Percentiles rank a stretch among this genome's conserved stretches.
Conservation (phyloP, 2,329 filamentous ascomycete genomes). For the Paramyrothecium roridum region DNA sequence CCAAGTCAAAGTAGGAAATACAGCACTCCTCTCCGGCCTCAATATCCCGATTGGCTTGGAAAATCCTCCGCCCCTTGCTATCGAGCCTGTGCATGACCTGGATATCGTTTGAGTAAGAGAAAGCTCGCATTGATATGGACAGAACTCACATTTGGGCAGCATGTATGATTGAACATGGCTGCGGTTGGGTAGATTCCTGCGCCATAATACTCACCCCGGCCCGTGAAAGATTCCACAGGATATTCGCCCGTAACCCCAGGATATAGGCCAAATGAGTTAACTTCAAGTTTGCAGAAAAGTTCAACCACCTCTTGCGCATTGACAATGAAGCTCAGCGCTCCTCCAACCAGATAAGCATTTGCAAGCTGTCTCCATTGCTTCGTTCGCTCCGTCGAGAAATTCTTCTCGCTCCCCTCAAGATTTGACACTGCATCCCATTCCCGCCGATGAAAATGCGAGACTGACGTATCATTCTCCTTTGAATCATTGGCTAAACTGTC, state of each 20-base stretch:
- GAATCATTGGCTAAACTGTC: not conserved
- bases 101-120: not conserved
- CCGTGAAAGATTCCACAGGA: not conserved
- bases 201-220: slow-evolving; percentile 9
- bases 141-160: slow-evolving; percentile 10
- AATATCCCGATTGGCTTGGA: slow-evolving; percentile 7
- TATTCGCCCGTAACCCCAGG: slow-evolving; percentile 8
- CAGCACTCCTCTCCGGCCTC: slow-evolving; percentile 10
- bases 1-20: slow-evolving; percentile 10
- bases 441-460: slow-evolving; percentile 3
- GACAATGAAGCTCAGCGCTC: not conserved
- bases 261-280: slow-evolving; percentile 11
- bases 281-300: slow-evolving; percentile 9
- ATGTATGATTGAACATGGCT: slow-evolving; percentile 11
- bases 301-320: slow-evolving; percentile 2
- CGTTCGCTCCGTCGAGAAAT: slow-evolving; percentile 2
- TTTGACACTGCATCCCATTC: slow-evolving; percentile 6
- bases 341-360: not conserved
- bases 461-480: not conserved
- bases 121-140: not conserved
- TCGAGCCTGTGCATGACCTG: slow-evolving; percentile 9
- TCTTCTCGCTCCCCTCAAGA: slow-evolving; percentile 4
- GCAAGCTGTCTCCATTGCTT: slow-evolving; percentile 2
- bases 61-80: slow-evolving; percentile 4
- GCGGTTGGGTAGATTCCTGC: slow-evolving; percentile 8